Conservation (phyloP, 2,329 filamentous ascomycete species). For the Fusarium sp. region DNA sequence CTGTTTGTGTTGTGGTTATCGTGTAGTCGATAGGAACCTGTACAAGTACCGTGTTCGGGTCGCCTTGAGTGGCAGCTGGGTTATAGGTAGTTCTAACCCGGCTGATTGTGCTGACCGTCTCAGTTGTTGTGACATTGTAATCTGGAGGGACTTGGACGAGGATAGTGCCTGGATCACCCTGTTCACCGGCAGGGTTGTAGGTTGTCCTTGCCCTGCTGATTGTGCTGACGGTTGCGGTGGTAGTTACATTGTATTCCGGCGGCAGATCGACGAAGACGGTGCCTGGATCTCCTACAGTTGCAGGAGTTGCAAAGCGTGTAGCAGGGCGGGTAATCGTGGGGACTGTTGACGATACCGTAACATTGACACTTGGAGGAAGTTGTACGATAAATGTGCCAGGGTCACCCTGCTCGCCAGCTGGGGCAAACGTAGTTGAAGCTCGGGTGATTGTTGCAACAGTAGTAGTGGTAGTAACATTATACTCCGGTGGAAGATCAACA, state of each 20-base stretch:
- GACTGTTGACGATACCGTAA: slow-evolving; percentile 7
- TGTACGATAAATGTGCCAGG: slow-evolving; percentile 21
- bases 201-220: slow-evolving; percentile 15
- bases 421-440: slow-evolving; percentile 16
- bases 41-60: slow-evolving; percentile 15
- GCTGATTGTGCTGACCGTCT: slow-evolving; percentile 10
- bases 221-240: slow-evolving; percentile 4
- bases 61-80: slow-evolving; percentile 17
- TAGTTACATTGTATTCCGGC: slow-evolving; percentile 17
- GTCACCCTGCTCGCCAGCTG: slow-evolving; percentile 13
- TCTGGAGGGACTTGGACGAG: slow-evolving; percentile 8
- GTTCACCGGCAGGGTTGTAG: slow-evolving; percentile 1
- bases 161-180: slow-evolving; percentile 24
- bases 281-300: slow-evolving; percentile 10
- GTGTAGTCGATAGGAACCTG: slow-evolving; percentile 19
- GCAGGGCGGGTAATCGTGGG: slow-evolving; percentile 17
- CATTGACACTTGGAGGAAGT: slow-evolving; percentile 9
- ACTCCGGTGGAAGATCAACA: slow-evolving; percentile 19
- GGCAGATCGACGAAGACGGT: slow-evolving; percentile 19
- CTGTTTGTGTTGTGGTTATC: slow-evolving; percentile 9
- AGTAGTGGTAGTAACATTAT: slow-evolving; percentile 17
- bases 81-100: slow-evolving; percentile 4
- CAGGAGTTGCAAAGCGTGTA: slow-evolving; percentile 6
- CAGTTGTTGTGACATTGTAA: slow-evolving; percentile 10
- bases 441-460: slow-evolving; percentile 13